Conservation (phyloP, 2,329 filamentous ascomycete genomes). For the Fusarium globosum region DNA sequence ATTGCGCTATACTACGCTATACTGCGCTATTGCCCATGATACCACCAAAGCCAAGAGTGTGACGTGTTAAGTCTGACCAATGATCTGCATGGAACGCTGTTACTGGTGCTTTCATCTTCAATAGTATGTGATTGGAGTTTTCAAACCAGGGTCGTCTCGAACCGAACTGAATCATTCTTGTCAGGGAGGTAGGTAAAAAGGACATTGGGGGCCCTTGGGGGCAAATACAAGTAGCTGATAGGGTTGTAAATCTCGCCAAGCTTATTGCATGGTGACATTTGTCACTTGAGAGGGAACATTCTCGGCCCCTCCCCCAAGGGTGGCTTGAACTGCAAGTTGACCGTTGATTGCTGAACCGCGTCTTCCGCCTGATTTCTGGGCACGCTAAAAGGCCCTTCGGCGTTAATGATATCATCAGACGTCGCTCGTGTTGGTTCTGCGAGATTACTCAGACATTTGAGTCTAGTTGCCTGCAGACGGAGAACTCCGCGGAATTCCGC, state of each 20-base stretch:
- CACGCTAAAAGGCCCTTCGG: neutral
- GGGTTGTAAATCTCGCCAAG: neutral
- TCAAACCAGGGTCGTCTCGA: neutral
- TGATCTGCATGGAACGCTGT: neutral
- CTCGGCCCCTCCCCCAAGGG: neutral
- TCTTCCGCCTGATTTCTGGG: neutral
- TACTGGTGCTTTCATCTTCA: neutral
- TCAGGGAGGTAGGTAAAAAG: neutral
- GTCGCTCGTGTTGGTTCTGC: fast-evolving
- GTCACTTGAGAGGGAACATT: neutral
- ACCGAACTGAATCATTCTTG: neutral
- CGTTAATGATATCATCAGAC: neutral
- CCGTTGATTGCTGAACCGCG: neutral
- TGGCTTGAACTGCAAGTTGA: neutral
- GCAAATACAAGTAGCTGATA: neutral
- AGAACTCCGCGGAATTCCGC: neutral
- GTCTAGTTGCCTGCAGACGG: neutral
- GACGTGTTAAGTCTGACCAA: neutral
- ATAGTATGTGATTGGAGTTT: neutral
- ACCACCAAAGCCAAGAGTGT: neutral
- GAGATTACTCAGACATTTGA: no score
- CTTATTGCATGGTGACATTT: neutral
- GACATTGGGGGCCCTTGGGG: neutral
- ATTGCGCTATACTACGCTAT: neutral
- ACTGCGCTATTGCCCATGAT: neutral